These are phyloP conservation scores for Eimeria necatrix DNA, from an alignment of 169 alveolate genomes.

Conservation along the genomic window DNA sequence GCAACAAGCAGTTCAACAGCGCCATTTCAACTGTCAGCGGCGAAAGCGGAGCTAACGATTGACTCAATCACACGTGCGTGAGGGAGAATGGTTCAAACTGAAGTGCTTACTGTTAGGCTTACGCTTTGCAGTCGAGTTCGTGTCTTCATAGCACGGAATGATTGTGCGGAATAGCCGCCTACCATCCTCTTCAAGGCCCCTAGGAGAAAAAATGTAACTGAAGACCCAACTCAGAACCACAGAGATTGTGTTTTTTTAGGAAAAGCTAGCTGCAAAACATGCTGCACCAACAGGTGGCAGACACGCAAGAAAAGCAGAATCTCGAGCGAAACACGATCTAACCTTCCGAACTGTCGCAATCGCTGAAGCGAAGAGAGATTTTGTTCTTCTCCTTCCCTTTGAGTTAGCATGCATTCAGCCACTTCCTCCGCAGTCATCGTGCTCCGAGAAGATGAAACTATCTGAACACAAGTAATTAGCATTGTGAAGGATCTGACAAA, in stretches of 20 bases:
- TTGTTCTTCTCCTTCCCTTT: background rate
- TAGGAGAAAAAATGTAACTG: conserved; percentile 48
- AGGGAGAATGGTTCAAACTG: background rate
- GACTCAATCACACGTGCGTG: background rate
- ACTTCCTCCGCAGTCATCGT: conserved; percentile 34
- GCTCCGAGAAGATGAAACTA: conserved; percentile 51
- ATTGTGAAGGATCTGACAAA: background rate
- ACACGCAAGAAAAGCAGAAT: background rate
- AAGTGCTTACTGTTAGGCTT: background rate
- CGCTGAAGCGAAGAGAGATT: background rate
- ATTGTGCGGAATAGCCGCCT: conserved; percentile 68
- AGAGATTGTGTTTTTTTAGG: background rate
- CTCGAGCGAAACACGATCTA: background rate
- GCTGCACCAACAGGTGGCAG: background rate
- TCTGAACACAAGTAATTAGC: conserved; percentile 23
- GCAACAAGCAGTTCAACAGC: conserved; percentile 9
- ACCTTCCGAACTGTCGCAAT: conserved; percentile 27
- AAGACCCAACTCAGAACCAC: background rate
- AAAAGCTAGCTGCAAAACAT: background rate
- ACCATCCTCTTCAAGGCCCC: conserved; percentile 56
- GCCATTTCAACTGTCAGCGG: background rate
- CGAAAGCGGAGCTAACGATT: background rate
- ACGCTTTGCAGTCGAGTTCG: conserved; percentile 37
- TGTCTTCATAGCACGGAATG: conserved; percentile 42
- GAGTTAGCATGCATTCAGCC: conserved; percentile 35